Evolutionary conservation across 2,329 filamentous ascomycete genomes (phyloP).

Genomic region (Zelopaecilomyces penicillatus): DNA sequence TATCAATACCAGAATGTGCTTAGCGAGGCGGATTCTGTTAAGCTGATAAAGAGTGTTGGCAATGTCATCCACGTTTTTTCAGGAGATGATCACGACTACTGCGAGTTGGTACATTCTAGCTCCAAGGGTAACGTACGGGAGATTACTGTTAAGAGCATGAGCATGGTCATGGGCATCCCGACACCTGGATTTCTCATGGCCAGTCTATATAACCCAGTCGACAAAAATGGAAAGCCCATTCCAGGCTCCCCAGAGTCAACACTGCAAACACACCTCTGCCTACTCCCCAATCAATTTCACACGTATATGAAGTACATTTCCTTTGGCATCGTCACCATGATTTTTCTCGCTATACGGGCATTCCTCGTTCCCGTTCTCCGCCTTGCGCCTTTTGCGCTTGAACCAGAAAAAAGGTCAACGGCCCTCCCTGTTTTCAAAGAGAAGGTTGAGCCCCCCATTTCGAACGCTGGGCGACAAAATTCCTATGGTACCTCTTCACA

Average conservation of each 20-base stretch:
- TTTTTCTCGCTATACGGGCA: slow-evolving; percentile 44
- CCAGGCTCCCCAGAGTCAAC: slow-evolving; percentile 43
- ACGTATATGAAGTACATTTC: slow-evolving; percentile 74
- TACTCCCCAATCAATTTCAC: slow-evolving; percentile 78
- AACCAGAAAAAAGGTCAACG: slow-evolving; percentile 23
- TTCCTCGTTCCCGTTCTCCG: slow-evolving; percentile 48
- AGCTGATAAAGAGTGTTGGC: slow-evolving; percentile 68
- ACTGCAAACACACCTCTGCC: slow-evolving; percentile 80
- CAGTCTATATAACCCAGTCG: slow-evolving; percentile 87
- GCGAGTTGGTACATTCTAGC: slow-evolving; percentile 71
- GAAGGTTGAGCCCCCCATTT: slow-evolving; percentile 38
- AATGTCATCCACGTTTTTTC: slow-evolving; percentile 84
- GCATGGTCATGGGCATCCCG: slow-evolving; percentile 92
- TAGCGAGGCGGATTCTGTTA: slow-evolving; percentile 63
- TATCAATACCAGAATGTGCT: slow-evolving; percentile 98
- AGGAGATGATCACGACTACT: slow-evolving; percentile 97
- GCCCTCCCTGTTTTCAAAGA: slow-evolving; percentile 40
- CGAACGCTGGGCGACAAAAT: not conserved
- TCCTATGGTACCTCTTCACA: slow-evolving; percentile 13
- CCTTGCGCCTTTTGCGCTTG: slow-evolving; percentile 46
- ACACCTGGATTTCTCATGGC: slow-evolving; percentile 80
- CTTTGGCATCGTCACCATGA: slow-evolving; percentile 47
- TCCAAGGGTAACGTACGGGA: slow-evolving; percentile 61
- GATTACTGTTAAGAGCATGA: slow-evolving; percentile 92
- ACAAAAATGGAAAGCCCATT: slow-evolving; percentile 44